Evolutionary conservation across 2,329 filamentous ascomycete species (phyloP).

Genomic region (Knufia petricola): DNA sequence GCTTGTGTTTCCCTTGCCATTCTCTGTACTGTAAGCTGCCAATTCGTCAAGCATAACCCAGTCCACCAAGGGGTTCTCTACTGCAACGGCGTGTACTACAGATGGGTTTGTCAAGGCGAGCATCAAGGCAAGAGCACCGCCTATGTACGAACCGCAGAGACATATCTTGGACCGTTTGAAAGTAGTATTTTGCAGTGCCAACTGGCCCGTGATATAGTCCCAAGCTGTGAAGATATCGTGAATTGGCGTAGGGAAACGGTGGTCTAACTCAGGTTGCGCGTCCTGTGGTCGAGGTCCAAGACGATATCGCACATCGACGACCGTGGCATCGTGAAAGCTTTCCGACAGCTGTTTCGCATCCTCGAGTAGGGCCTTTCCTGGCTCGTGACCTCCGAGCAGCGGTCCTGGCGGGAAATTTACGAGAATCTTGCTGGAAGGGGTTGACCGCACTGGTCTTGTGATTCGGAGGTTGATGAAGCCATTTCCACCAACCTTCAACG

Average conservation of each 20-base stretch:
- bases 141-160: constrained; percentile 29
- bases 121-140: constrained; percentile 35
- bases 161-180: constrained; percentile 15
- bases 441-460: neutral
- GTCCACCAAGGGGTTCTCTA: constrained; percentile 26
- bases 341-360: neutral
- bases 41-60: constrained; percentile 30
- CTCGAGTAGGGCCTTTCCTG: neutral
- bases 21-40: neutral
- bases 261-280: neutral
- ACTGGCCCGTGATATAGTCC: constrained; percentile 12
- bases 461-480: constrained; percentile 9
- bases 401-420: constrained; percentile 12
- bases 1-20: neutral
- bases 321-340: neutral
- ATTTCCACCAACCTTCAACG: constrained; percentile 10
- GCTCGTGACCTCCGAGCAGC: neutral
- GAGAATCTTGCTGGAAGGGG: constrained; percentile 2
- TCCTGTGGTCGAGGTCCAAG: constrained; percentile 1
- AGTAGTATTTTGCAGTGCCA: neutral
- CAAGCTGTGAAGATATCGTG: constrained; percentile 24
- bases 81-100: constrained; percentile 27
- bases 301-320: constrained; percentile 8
- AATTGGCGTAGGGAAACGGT: constrained; percentile 23
- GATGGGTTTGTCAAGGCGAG: constrained; percentile 33